Conservation (phyloP, 106 monocot genomes). For the Ottelia alismoides region DNA sequence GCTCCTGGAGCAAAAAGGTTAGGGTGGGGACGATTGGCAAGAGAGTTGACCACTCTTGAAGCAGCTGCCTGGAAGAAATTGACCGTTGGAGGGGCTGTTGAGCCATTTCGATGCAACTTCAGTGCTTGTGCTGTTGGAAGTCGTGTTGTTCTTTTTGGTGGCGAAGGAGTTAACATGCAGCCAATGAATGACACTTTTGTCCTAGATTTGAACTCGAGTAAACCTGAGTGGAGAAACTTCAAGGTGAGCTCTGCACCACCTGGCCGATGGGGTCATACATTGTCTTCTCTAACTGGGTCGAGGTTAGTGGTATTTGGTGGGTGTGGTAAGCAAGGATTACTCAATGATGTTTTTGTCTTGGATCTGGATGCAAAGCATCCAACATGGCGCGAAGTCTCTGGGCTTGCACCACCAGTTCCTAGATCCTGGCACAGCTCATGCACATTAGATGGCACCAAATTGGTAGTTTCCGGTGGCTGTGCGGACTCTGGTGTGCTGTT, state of each 20-base stretch:
- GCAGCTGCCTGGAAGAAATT: slow-evolving; percentile 75
- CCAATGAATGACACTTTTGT: slow-evolving; percentile 96
- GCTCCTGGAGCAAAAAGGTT: slow-evolving; percentile 38
- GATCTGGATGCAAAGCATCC: slow-evolving; percentile 80
- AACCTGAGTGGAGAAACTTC: slow-evolving; percentile 73
- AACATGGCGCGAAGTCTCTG: slow-evolving; percentile 64
- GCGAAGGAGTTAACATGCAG: slow-evolving; percentile 89
- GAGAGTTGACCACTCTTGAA: slow-evolving; percentile 77
- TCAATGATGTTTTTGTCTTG: slow-evolving; percentile 82
- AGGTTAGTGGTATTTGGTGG: slow-evolving; percentile 85
- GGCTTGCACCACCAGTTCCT: slow-evolving; percentile 63
- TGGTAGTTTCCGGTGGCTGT: slow-evolving; percentile 86
- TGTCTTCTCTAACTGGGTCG: slow-evolving; percentile 76
- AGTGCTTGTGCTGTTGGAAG: slow-evolving; percentile 84
- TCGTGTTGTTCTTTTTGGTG: slow-evolving; percentile 82
- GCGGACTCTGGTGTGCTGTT: slow-evolving; percentile 83
- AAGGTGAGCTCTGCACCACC: slow-evolving; percentile 75
- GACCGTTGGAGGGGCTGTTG: slow-evolving; percentile 69
- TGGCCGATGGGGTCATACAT: slow-evolving; percentile 82
- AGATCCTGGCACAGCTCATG: slow-evolving; percentile 94
- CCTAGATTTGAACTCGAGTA: slow-evolving; percentile 56
- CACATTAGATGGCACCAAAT: slow-evolving; percentile 69
- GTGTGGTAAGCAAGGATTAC: slow-evolving; percentile 67
- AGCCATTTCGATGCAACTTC: slow-evolving; percentile 86
- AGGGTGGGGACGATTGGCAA: slow-evolving; percentile 72